These are phyloP conservation scores for Ceratocystis destructans DNA, from an alignment of 2,329 filamentous ascomycete genomes.

Conservation along the genomic window DNA sequence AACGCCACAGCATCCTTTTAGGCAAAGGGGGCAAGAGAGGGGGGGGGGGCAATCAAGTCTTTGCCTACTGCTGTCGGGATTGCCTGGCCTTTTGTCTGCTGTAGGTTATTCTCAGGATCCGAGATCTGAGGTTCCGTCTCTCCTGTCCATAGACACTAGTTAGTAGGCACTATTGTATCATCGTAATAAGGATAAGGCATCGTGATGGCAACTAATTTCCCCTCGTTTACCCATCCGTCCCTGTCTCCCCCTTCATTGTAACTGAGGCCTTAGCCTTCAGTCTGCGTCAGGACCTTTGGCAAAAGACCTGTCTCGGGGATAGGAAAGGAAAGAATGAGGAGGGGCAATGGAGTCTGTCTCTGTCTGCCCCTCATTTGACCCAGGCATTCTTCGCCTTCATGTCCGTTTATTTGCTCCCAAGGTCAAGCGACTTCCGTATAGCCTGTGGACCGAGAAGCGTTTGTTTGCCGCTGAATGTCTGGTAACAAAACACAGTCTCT, in stretches of 20 bases:
- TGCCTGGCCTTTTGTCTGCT: not conserved
- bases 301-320: constrained; percentile 7
- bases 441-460: not conserved
- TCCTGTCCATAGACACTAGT: not conserved
- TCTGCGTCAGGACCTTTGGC: not conserved
- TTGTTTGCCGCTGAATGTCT: not conserved
- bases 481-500: not conserved
- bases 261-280: not conserved
- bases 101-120: too few species aligned
- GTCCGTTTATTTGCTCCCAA: not conserved
- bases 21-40: not conserved
- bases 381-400: too few species aligned
- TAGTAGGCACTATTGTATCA: not conserved
- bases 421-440: not conserved
- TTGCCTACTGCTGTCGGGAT: not conserved
- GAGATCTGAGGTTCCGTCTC: too few species aligned
- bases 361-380: not conserved
- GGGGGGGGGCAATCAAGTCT: not conserved
- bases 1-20: constrained; percentile 6
- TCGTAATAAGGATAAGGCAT: not conserved
- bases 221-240: too few species aligned
- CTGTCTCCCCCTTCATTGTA: too few species aligned
- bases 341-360: too few species aligned
- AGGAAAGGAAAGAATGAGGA: not conserved
- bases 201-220: too few species aligned